Conservation (phyloP, 2,329 filamentous ascomycete genomes). For the Sclerotinia nivalis region DNA sequence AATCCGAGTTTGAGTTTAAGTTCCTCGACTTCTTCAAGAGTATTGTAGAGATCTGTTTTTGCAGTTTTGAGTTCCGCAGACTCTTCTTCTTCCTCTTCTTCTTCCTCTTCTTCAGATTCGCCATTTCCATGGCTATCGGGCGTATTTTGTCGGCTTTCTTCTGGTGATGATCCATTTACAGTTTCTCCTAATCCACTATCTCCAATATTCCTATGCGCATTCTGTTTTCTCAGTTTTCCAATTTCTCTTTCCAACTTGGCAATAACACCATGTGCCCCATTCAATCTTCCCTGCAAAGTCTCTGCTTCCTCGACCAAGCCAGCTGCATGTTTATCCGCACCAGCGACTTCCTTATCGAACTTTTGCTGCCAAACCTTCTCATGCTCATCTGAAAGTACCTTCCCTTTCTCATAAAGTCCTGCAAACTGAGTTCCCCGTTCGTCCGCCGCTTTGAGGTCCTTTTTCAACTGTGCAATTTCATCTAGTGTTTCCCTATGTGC, state of each 20-base stretch:
- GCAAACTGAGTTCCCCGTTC: neutral
- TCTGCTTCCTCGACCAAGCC: constrained; percentile 11
- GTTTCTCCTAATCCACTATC: neutral
- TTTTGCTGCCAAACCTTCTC: constrained; percentile 17
- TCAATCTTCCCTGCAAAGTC: constrained; percentile 15
- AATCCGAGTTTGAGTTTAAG: neutral
- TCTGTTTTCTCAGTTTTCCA: neutral
- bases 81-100: neutral
- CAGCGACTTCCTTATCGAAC: neutral
- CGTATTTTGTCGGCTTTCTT: neutral
- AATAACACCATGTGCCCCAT: constrained; percentile 15
- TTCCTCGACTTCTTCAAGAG: constrained; percentile 21
- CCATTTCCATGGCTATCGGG: neutral
- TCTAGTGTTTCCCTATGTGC: neutral
- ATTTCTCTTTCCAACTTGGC: neutral
- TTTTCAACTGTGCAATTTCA: neutral
- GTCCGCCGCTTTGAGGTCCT: neutral
- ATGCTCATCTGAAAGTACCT: neutral
- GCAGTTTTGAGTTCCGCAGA: neutral
- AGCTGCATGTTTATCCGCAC: constrained; percentile 9
- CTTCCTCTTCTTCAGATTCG: neutral
- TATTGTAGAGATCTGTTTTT: constrained; percentile 20
- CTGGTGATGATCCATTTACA: neutral
- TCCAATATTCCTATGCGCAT: neutral
- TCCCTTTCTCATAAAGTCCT: neutral